Evolutionary conservation across 2,329 filamentous ascomycete genomes (phyloP), one percentile per base, ranked within the genome.

Genomic region (Beauveria varroae): DNA sequence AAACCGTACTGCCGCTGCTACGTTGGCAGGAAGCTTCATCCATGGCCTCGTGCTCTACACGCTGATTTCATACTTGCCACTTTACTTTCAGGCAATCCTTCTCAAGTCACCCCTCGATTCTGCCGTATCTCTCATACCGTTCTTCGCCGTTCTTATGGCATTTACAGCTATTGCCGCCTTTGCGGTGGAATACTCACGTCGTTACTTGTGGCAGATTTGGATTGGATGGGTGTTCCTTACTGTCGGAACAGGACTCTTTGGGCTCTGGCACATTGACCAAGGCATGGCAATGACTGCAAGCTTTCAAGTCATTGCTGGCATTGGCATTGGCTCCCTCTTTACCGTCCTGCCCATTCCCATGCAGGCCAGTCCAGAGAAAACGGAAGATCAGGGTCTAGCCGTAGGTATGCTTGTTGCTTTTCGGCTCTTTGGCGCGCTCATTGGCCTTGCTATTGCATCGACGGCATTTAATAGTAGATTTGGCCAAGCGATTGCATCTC

Each of bases 61-160:
- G 1, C 59, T 72, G 9, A 49, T 73, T 9, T 65, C 65, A n/a
- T 74, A 74, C 60, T 26, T 74, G 1, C 74, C 73, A 0, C 55
- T 74, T 0, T 70, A 71, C 44, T 75, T 68, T 62, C 72, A 76
- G 59, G 68, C 73, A 7, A 69, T 75, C 1, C 56, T 64, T 24
- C 65, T 70, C 22, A 58, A 74, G 24, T 65, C 68, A 0, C 65
- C 70, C 0, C 53, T 75, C 2, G 28, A 61, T 18, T 66, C 73
- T 2, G 71, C 69, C 12, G 64, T 73, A 0, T 65, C 65, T 4
- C 34, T 72, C 7, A 52, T 72, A n/a, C 72, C 70, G 14, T 57
- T 64, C 24, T 55, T 57, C 37, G 62, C 59, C 12, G 64, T 66
- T 14, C 34, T 68, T 7, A 63, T 62, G 44, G 66, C 64, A 2